Base-by-base conservation (phyloP, 179 eudicot genomes). In the Heliamphora pulchella region DNA sequence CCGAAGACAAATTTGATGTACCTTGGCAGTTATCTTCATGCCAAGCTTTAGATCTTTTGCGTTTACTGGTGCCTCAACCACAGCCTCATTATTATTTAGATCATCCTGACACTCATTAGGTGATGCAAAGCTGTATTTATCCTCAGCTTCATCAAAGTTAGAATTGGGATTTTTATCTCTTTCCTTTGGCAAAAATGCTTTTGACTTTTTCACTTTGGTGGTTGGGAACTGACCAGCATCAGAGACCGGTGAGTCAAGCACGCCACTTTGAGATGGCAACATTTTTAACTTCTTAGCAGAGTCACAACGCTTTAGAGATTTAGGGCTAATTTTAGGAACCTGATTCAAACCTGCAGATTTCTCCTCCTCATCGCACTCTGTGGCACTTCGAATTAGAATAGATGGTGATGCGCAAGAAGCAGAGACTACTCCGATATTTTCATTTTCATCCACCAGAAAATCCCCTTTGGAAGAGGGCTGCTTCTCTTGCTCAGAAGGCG, bases 1-100 rank as follows among this genome's bases (percentile, higher is more conserved):
- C 61, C 85, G 97, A 58, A 94, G 87, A 80, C 98, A 98, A 79
- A 94, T 84, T 88, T 94, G 96, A 83, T 89, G 82, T 81, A 96
- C 96, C 86, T 84, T 92, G 17, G 97, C 97, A 22, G 84, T 89
- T 76, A 92, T 82, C 82, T 83, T 70, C 69, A 81, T 82, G 63
- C 96, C 97, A 75, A 94, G 73, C 87, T 87, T 94, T 61, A 96
- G 80, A 62, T 77, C 88, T 76, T 87, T 90, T 22, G 88, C 94
- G 84, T 79, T 75, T 54, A 86, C n/a, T 47, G 81, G 79, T 50
- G 85, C 69, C 47, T 75, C 83, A 17, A 31, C 72, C 77, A 70
- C 43, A 74, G 80, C 65, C 80, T 84, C 80, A 18, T 80, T 79
- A 18, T 75, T 50, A 18, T 62, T 58, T 22, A 18, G 10, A 22